phyloP scores from a whole-genome alignment of 768 basidiomycete genomes.

The Leccinum olivaceopallidum region DNA sequence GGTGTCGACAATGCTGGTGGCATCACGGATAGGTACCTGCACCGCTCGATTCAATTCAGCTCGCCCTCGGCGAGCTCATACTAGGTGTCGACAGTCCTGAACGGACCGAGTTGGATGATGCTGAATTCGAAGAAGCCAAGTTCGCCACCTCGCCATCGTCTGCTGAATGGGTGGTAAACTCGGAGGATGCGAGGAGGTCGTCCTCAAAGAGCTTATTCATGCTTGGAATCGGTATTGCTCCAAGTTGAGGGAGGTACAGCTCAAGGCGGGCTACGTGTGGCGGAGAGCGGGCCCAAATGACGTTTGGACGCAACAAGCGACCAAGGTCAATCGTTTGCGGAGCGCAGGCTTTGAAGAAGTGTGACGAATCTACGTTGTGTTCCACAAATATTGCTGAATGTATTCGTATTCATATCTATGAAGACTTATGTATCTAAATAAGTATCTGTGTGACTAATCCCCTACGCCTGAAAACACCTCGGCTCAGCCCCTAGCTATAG shows the following conservation, averaged over 20 bases:
- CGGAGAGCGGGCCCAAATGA: slow-evolving; percentile 37
- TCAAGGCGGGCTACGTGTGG: slow-evolving; percentile 42
- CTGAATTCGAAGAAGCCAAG: slow-evolving; percentile 24
- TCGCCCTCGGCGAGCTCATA: slow-evolving; percentile 13
- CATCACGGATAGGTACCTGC: slow-evolving; percentile 14
- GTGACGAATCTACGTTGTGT: slow-evolving; percentile 1
- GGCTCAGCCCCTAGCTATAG: too few species aligned
- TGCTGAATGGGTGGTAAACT: not conserved
- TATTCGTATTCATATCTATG: not conserved
- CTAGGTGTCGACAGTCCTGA: slow-evolving; percentile 10
- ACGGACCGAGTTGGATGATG: slow-evolving; percentile 21
- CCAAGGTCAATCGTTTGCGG: slow-evolving; percentile 9
- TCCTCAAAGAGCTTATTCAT: slow-evolving; percentile 39
- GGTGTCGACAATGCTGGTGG: slow-evolving; percentile 10
- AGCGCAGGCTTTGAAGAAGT: slow-evolving; percentile 22
- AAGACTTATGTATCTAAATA: slow-evolving; percentile 6
- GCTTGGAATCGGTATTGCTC: slow-evolving; percentile 46
- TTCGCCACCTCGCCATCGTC: not conserved
- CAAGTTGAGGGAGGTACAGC: slow-evolving; percentile 41
- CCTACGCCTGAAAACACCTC: not conserved
- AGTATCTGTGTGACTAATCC: slow-evolving; percentile 16
- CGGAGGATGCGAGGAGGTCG: slow-evolving; percentile 22
- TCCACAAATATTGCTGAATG: not conserved
- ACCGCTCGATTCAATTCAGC: slow-evolving; percentile 7
- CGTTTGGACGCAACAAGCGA: slow-evolving; percentile 34